Conservation (phyloP, 345 rosid species). For the Citropsis articulata region DNA sequence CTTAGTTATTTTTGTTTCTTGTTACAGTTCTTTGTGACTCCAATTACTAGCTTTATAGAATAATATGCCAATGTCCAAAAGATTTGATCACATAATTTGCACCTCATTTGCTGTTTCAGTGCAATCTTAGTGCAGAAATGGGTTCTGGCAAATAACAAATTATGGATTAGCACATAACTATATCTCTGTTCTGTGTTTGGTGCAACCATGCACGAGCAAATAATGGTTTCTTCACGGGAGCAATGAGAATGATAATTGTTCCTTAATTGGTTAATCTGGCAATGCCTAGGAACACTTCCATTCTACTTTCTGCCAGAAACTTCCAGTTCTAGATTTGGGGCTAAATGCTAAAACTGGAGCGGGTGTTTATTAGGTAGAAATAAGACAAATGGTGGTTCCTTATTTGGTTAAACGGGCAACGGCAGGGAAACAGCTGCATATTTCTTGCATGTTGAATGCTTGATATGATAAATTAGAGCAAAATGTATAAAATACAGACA, state of each 20-base stretch:
- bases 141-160: not conserved
- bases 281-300: not conserved
- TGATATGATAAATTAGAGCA: not conserved
- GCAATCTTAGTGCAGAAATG: not conserved
- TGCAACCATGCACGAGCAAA: too few species aligned
- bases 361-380: not conserved
- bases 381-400: not conserved
- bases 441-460: not conserved
- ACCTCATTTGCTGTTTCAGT: not conserved
- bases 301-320: not conserved
- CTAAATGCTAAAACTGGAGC: not conserved
- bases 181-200: not conserved
- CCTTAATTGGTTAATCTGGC: not conserved
- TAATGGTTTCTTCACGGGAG: not conserved
- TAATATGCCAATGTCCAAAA: not conserved
- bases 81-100: not conserved
- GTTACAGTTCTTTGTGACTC: slow-evolving; percentile 1
- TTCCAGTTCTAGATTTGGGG: not conserved
- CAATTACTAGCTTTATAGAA: not conserved
- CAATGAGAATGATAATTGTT: not conserved
- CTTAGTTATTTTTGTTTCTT: not conserved
- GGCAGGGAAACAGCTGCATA: not conserved
- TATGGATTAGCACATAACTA: not conserved
- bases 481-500: not conserved
- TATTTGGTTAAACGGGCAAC: not conserved